Conservation (phyloP, 164 flowering plant genomes). For the Platanus orientalis region DNA sequence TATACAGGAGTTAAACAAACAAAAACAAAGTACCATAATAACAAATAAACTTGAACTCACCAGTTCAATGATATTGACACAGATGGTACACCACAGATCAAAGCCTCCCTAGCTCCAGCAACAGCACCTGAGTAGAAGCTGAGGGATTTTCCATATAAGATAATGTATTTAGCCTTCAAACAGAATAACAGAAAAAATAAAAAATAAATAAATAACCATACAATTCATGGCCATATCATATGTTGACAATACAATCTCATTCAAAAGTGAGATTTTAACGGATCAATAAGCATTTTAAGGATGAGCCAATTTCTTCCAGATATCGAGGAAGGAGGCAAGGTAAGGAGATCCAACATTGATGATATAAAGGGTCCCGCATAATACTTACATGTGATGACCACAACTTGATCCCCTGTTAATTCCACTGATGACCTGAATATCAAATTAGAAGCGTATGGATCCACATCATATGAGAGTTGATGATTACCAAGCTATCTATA, state of each 20-base stretch:
- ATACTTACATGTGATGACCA: slow-evolving; percentile 84
- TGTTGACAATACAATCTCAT: not conserved
- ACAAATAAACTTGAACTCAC: not conserved
- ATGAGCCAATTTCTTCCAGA: not conserved
- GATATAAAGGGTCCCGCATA: not conserved
- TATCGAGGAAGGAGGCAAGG: too few relatives aligned
- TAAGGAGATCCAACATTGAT: not conserved
- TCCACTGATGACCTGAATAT: slow-evolving; percentile 83
- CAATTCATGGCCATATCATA: not conserved
- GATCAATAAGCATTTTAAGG: not conserved
- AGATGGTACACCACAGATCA: slow-evolving; percentile 18
- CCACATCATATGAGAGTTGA: not conserved
- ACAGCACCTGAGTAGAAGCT: slow-evolving; percentile 17
- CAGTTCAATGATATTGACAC: slow-evolving; percentile 14
- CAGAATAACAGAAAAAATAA: not conserved
- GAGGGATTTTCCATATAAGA: slow-evolving; percentile 3
- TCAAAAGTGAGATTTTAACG: not conserved
- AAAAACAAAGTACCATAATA: not conserved
- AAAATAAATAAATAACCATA: not conserved
- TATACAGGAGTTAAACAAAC: not conserved
- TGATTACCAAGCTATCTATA: not conserved
- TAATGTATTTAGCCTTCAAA: not conserved
- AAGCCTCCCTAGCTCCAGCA: slow-evolving; percentile 21
- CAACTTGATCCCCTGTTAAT: slow-evolving; percentile 86
- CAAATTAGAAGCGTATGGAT: slow-evolving; percentile 2